Evolutionary conservation across 1,284 basidiomycete genomes (phyloP), one percentile per base, ranked within the genome.

Genomic region (Rhodotorula sp.): DNA sequence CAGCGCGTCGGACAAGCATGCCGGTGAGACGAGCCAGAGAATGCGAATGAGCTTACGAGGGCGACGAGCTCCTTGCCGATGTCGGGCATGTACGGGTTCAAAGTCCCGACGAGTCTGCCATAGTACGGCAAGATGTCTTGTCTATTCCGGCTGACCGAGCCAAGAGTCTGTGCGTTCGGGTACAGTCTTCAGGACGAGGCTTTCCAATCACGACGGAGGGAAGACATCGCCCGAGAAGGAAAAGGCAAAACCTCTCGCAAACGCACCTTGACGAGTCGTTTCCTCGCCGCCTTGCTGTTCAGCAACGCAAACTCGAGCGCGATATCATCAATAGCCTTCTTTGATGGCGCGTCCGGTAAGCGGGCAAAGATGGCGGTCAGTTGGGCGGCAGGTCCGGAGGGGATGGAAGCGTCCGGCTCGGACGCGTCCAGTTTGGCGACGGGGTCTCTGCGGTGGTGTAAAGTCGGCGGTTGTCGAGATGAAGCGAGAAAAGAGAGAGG

Each of bases 231-330:
- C 37, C 37, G n/a, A n/a, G n/a, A n/a, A n/a, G n/a, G n/a, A n/a
- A 42, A 42, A 42, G 37, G 37, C 37, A 42, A 42, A 42, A 42
- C 37, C 37, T 12, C 37, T 12, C 37, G 60, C 45, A 1, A 10
- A 77, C 83, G 42, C 75, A 91, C 92, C 84, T 89, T 94, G 76
- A 93, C 85, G 37, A 98, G 85, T 62, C 95, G 84, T 78, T 94
- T 95, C 71, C 96, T 85, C 4, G 94, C 91, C 18, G 93, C 93
- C 80, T 98, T 98, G 56, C 92, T 95, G 79, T 98, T 98, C 69
- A 98, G 83, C 79, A 95, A 93, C 0, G 93, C 93, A 80, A 99
- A 98, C 75, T 99, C 95, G 49, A 97, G 87, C 0, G 95, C 94
- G 26, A 91, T 89, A 80, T 95, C 91, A 79, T 99, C 96, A 67